Evolutionary conservation across 83 land plant species (phyloP).

Genomic region (Picea abies): DNA sequence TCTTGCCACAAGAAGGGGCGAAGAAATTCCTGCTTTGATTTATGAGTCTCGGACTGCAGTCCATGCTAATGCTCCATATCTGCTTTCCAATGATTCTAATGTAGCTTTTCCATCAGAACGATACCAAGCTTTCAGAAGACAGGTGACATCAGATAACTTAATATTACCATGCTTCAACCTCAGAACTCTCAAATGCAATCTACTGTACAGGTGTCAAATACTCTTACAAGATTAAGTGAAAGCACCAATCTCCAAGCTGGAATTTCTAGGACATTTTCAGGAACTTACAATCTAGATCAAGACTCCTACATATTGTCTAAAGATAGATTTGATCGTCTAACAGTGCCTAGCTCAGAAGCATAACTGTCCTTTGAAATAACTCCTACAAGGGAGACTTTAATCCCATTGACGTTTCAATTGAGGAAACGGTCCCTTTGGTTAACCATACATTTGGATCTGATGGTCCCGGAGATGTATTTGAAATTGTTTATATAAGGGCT

Average conservation of each 20-base stretch:
- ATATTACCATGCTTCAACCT: slow-evolving; percentile 31
- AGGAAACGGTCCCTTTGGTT: slow-evolving; percentile 47
- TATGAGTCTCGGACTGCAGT: slow-evolving; percentile 78
- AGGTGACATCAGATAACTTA: not conserved
- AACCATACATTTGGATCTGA: no score
- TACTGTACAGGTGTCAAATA: not conserved
- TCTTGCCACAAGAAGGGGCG: slow-evolving; percentile 73
- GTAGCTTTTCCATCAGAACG: not conserved
- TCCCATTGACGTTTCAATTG: not conserved
- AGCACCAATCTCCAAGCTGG: no score
- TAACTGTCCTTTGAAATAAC: not conserved
- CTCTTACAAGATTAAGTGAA: no score
- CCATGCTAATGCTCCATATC: slow-evolving; percentile 1
- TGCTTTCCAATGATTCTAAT: not conserved
- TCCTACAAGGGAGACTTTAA: not conserved
- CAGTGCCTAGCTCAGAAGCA: no score
- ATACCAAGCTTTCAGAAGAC: not conserved
- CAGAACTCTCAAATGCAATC: not conserved
- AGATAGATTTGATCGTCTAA: not conserved
- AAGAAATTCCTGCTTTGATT: slow-evolving; percentile 85
- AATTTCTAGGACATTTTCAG: not conserved
- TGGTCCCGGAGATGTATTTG: no score
- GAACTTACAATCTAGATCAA: not conserved
- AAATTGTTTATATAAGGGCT: no score
- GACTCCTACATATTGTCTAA: not conserved